These are phyloP conservation scores for Mimosa bimucronata DNA, from an alignment of 306 rosid species.

Conservation along the genomic window DNA sequence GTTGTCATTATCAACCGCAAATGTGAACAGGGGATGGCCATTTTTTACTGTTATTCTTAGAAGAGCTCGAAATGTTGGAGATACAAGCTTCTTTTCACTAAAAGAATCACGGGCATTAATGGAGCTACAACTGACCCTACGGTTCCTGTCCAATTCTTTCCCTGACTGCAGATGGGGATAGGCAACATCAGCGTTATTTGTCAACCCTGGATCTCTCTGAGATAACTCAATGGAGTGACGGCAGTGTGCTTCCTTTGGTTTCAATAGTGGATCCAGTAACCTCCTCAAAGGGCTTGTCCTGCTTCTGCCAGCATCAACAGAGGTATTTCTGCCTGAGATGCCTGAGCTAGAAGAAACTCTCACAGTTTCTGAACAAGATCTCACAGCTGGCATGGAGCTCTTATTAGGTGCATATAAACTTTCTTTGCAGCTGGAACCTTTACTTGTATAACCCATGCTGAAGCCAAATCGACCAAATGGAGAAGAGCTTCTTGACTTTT, in stretches of 20 bases:
- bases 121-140: conserved; percentile 59
- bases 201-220: conserved; percentile 49
- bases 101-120: conserved; percentile 46
- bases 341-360: conserved; percentile 49
- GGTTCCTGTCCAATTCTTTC: conserved; percentile 55
- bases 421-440: conserved; percentile 62
- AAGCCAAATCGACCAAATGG: conserved; percentile 70
- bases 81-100: conserved; percentile 49
- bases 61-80: conserved; percentile 68
- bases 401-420: conserved; percentile 49
- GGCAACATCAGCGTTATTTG: conserved; percentile 46
- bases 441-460: conserved; percentile 57
- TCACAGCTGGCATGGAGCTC: conserved; percentile 47
- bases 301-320: conserved; percentile 51
- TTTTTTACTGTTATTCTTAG: conserved; percentile 78
- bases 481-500: conserved; percentile 76
- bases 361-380: conserved; percentile 47
- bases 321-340: conserved; percentile 54
- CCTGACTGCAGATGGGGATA: conserved; percentile 44
- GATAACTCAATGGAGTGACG: conserved; percentile 48
- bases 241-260: conserved; percentile 64
- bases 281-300: conserved; percentile 92
- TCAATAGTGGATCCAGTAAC: conserved; percentile 81
- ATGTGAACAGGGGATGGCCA: conserved; percentile 83
- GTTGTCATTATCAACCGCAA: conserved; percentile 76